phyloP scores from a whole-genome alignment of 306 rosid species.

The Sechiopsis laciniata region DNA sequence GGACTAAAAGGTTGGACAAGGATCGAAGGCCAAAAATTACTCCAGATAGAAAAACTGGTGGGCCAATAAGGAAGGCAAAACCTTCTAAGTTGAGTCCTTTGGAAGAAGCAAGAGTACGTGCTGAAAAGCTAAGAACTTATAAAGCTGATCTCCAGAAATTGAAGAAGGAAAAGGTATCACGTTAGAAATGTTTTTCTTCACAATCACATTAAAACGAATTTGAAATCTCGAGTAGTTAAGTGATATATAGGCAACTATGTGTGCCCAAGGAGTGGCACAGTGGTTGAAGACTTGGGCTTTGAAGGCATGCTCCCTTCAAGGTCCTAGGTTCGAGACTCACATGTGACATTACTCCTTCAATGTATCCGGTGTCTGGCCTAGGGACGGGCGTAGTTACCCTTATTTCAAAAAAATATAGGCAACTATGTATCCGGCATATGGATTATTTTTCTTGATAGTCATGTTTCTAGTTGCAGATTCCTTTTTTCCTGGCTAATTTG shows the following conservation, averaged over 20 bases:
- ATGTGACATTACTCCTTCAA: too few relatives aligned
- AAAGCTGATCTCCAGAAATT: slow-evolving; percentile 97
- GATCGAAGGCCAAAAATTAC: slow-evolving; percentile 56
- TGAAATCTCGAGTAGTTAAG: slow-evolving; percentile 4
- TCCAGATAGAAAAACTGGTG: slow-evolving; percentile 53
- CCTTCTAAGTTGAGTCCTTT: slow-evolving; percentile 81
- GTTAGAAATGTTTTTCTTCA: slow-evolving; percentile 18
- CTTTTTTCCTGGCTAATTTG: background rate
- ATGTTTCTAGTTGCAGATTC: background rate
- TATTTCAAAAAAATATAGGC: too few relatives aligned
- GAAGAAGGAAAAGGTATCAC: slow-evolving; percentile 87
- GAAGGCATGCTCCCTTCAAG: too few relatives aligned
- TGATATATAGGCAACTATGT: background rate
- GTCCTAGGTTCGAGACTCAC: too few relatives aligned
- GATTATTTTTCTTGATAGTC: slow-evolving; percentile 4
- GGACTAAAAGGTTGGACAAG: slow-evolving; percentile 49
- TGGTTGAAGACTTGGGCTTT: too few relatives aligned
- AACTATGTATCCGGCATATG: background rate
- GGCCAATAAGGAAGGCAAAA: slow-evolving; percentile 82
- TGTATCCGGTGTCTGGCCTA: too few relatives aligned
- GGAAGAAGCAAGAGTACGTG: slow-evolving; percentile 94
- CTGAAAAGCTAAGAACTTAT: slow-evolving; percentile 72
- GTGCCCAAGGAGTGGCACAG: too few relatives aligned
- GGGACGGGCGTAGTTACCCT: too few relatives aligned
- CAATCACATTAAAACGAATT: slow-evolving; percentile 19